phyloP scores from a whole-genome alignment of 1,139 yeast genomes.

The Saccharomycopsis crataegensis region DNA sequence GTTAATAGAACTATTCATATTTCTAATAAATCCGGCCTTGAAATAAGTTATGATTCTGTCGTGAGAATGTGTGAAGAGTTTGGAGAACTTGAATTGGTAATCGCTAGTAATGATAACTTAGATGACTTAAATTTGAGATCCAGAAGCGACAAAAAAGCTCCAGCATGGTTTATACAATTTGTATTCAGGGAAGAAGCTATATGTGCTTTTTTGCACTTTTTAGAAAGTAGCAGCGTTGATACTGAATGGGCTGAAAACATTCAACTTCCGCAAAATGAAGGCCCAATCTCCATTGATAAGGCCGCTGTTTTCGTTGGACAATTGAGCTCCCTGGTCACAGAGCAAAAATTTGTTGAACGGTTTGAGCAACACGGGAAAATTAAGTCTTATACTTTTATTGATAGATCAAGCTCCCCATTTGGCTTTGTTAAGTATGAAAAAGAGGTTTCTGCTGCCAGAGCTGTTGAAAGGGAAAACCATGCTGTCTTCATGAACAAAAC shows the following conservation, averaged over 20 bases:
- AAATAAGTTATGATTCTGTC: conserved; percentile 29
- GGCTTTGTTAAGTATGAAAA: conserved; percentile 62
- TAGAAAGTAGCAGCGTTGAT: conserved; percentile 42
- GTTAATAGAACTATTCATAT: conserved; percentile 79
- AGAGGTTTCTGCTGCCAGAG: conserved; percentile 74
- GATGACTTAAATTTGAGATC: conserved; percentile 20
- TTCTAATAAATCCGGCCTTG: conserved; percentile 29
- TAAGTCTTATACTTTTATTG: conserved; percentile 41
- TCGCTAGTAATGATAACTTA: conserved; percentile 39
- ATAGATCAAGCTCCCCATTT: conserved; percentile 48
- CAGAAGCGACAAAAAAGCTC: conserved; percentile 20
- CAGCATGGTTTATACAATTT: conserved; percentile 74
- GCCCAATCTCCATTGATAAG: conserved; percentile 47
- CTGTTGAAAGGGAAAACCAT: conserved; percentile 78
- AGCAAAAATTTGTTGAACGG: conserved; percentile 47
- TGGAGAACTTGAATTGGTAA: conserved; percentile 71
- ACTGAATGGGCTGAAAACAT: conserved; percentile 87
- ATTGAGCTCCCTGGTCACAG: conserved; percentile 46
- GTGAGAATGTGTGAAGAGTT: conserved; percentile 37
- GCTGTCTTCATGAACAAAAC: conserved; percentile 64
- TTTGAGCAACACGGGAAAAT: conserved; percentile 65
- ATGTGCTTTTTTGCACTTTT: conserved; percentile 68
- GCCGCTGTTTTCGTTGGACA: conserved; percentile 74
- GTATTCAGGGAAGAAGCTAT: conserved; percentile 88
- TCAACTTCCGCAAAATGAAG: conserved; percentile 34